These are phyloP conservation scores for Acmispon strigosus DNA, from an alignment of 306 rosid genomes.

Conservation along the genomic window DNA sequence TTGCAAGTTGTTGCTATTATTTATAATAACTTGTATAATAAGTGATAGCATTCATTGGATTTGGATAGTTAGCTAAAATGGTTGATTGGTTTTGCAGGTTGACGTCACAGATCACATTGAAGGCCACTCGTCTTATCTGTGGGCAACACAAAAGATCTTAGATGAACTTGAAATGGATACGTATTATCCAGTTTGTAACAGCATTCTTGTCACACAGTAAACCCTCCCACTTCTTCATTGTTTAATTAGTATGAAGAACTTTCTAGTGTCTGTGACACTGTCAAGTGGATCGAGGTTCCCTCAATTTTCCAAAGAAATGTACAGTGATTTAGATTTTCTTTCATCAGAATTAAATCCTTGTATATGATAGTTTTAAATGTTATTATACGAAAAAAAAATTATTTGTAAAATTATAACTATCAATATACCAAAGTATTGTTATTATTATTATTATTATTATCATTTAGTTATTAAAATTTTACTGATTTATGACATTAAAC, in stretches of 20 bases:
- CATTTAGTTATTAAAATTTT: no score
- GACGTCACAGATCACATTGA: conserved; percentile 66
- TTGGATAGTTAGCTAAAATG: neutral
- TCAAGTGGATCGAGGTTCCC: no score
- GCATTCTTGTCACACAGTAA: conserved; percentile 15
- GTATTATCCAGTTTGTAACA: conserved; percentile 62
- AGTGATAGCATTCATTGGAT: conserved; percentile 3
- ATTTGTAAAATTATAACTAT: no score
- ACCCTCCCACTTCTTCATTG: neutral
- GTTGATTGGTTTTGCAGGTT: conserved; percentile 47
- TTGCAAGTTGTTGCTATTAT: no score
- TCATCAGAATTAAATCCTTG: no score
- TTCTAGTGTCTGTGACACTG: neutral
- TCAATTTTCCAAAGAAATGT: no score
- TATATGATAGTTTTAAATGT: no score
- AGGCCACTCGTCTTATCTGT: conserved; percentile 86
- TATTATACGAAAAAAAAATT: no score
- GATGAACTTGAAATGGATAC: conserved; percentile 65
- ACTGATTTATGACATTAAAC: no score
- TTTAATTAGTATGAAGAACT: neutral
- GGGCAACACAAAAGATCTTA: conserved; percentile 64
- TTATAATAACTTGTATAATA: neutral
- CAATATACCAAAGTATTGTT: no score
- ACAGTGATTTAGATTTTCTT: no score
- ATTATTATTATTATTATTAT: no score